These are phyloP conservation scores for Cystobasidium slooffiae DNA, from an alignment of 1,284 basidiomycete genomes.

Conservation along the genomic window DNA sequence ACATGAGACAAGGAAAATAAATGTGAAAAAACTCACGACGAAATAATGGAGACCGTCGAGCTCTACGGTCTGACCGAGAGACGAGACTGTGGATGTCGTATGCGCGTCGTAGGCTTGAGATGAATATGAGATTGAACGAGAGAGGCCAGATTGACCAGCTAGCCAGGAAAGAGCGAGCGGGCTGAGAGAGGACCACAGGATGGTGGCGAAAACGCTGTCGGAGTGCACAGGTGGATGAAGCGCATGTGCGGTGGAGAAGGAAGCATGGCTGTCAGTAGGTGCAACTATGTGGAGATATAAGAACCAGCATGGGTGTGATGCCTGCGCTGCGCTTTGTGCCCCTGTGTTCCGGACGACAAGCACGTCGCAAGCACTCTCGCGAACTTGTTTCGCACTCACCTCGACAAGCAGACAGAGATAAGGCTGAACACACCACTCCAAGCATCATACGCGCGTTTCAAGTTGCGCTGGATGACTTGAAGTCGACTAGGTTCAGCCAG, in stretches of 20 bases:
- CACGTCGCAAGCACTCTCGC: neutral
- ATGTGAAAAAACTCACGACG: constrained; percentile 19
- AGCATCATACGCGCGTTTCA: constrained; percentile 7
- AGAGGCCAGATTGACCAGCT: neutral
- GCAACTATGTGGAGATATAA: neutral
- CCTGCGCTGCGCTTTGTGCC: neutral
- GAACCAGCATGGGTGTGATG: neutral
- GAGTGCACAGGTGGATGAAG: constrained; percentile 4
- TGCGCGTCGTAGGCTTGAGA: neutral
- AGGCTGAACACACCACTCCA: constrained; percentile 12
- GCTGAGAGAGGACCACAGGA: constrained; percentile 7
- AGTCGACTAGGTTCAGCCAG: constrained; percentile 8
- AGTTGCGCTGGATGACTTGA: neutral
- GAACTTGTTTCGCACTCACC: constrained; percentile 20
- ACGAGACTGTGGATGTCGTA: neutral
- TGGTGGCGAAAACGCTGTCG: constrained; percentile 37
- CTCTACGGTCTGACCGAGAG: constrained; percentile 27
- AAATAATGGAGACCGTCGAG: constrained; percentile 35
- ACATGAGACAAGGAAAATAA: neutral
- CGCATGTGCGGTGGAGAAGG: too few species aligned
- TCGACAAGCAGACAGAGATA: constrained; percentile 16
- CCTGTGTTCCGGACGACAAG: neutral
- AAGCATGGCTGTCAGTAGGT: too few species aligned
- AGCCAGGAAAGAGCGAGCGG: constrained; percentile 5
- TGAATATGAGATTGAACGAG: neutral